phyloP scores from a whole-genome alignment of 371 early-diverging fungal genomes.

The Circinella umbellata region DNA sequence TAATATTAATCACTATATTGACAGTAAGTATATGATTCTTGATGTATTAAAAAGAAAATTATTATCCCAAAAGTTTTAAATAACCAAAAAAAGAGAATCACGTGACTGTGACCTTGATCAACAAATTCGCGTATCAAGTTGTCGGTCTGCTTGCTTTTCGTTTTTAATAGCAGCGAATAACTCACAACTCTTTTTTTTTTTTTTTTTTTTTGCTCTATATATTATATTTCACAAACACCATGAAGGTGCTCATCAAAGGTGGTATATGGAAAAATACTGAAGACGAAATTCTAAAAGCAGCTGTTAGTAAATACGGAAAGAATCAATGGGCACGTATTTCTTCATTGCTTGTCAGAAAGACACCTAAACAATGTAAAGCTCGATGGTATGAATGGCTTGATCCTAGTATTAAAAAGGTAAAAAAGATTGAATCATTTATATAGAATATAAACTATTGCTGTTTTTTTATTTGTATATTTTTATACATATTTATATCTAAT shows the following conservation, averaged over 20 bases:
- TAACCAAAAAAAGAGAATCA: not conserved
- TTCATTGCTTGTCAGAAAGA: conserved; percentile 92
- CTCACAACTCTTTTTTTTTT: not conserved
- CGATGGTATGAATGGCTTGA: conserved; percentile 99
- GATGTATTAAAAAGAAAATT: too few species aligned
- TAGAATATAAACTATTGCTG: too few species aligned
- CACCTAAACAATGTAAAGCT: conserved; percentile 98
- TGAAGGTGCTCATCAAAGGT: conserved; percentile 57
- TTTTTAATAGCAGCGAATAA: not conserved
- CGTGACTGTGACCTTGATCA: conserved; percentile 2
- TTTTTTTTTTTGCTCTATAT: not conserved
- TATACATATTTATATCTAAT: too few species aligned
- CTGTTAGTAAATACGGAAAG: conserved; percentile 98
- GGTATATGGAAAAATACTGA: conserved; percentile 93
- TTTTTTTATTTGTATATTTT: too few species aligned
- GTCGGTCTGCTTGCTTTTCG: not conserved
- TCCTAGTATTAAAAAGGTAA: conserved; percentile 94
- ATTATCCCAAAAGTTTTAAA: too few species aligned
- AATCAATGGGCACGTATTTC: conserved; percentile 99
- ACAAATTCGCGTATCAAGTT: not conserved
- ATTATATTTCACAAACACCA: conserved; percentile 9
- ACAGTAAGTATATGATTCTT: too few species aligned
- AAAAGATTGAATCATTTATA: conserved; percentile 2
- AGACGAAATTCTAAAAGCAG: conserved; percentile 98
- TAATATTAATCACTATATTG: too few species aligned